Evolutionary conservation across 2,329 filamentous ascomycete genomes (phyloP), one percentile per base, ranked within the genome.

Genomic region (Seiridium unicorne): DNA sequence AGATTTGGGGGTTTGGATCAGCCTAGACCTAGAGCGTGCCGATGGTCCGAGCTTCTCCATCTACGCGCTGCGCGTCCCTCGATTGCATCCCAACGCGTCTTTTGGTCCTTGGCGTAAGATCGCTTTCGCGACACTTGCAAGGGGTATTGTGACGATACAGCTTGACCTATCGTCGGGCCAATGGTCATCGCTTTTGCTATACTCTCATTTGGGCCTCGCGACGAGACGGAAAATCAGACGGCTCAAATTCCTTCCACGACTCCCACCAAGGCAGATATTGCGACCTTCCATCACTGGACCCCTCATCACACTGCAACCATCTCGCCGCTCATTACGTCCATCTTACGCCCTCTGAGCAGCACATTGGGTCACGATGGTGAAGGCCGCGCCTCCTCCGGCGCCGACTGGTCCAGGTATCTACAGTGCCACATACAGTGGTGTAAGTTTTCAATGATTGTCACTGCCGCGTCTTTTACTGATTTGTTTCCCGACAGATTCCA

Each of bases 361-460:
- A 13, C 31, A 13, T 53, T 3, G 44, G 40, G 59, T 55, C 63
- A 72, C 44, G 26, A 84, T 85, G 82, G 79, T 78, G 63, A 83
- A 84, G 70, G 69, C 65, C 64, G 69, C 70, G 49, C 67, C 67
- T 48, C 58, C 66, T 13, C 34, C 51, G 35, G 66, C 64, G 66
- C 69, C 61, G 61, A 54, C 61, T 66, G 64, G 74, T 44, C 76
- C 79, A 34, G 84, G 84, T 70, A 82, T 89, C 62, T 89, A 88
- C 76, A 88, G 85, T 74, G 87, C 86, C 64, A 89, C 87, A 26
- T 89, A 89, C 71, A 89, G 86, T 74, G 86, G 87, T 73, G 87
- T 89, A 77, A 76, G 84, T 81, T 48, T 57, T 35, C 55, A 13
- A 5, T 31, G 47, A 26, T 46, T 8, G 44, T 36, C 11, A 32